Evolutionary conservation across 2,329 filamentous ascomycete species (phyloP).

Genomic region (Hypoxylon rubiginosum): DNA sequence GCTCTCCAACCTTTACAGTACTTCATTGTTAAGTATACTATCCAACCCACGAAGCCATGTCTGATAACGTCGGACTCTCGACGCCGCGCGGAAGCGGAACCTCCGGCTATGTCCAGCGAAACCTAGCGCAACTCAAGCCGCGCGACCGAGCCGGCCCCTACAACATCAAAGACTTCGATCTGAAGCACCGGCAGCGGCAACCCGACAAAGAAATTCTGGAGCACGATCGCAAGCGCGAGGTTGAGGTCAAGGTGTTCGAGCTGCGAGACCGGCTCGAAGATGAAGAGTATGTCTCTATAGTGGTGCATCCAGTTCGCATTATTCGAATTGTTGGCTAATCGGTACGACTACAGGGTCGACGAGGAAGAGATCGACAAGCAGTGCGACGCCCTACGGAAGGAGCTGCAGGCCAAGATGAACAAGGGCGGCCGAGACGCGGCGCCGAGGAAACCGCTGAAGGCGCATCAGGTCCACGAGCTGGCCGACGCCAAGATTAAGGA

Average conservation of each 20-base stretch:
- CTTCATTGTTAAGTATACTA: neutral
- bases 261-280: slow-evolving; percentile 93
- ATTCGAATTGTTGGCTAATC: slow-evolving; percentile 13
- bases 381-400: slow-evolving; percentile 75
- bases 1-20: neutral
- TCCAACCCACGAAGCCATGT: slow-evolving; percentile 78
- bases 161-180: slow-evolving; percentile 73
- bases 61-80: slow-evolving; percentile 94
- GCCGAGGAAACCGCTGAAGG: slow-evolving; percentile 77
- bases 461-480: slow-evolving; percentile 95
- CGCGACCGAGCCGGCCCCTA: slow-evolving; percentile 87
- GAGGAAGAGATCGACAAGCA: slow-evolving; percentile 91
- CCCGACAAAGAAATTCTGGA: slow-evolving; percentile 94
- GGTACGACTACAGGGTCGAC: slow-evolving; percentile 69
- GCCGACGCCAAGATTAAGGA: slow-evolving; percentile 97
- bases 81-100: slow-evolving; percentile 96
- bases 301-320: neutral
- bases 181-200: slow-evolving; percentile 82
- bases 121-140: slow-evolving; percentile 87
- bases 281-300: slow-evolving; percentile 72
- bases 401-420: slow-evolving; percentile 70
- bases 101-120: slow-evolving; percentile 97
- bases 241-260: slow-evolving; percentile 95
- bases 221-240: slow-evolving; percentile 89
- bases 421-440: slow-evolving; percentile 56